phyloP scores from a whole-genome alignment of 371 early-diverging fungal species.

The Mucor irregularis region DNA sequence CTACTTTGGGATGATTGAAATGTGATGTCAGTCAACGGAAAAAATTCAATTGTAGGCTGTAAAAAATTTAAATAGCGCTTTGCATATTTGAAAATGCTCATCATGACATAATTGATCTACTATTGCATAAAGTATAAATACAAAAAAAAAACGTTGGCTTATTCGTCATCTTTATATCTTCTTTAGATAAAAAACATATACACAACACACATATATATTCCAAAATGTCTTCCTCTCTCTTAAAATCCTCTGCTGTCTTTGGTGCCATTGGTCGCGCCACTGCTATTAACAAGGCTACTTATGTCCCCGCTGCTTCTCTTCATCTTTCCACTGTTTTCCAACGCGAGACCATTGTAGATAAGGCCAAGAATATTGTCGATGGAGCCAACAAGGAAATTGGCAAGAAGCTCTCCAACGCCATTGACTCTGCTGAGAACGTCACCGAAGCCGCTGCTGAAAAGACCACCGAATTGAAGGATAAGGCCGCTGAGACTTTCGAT shows the following conservation, averaged over 20 bases:
- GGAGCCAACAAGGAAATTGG: slow-evolving; percentile 21
- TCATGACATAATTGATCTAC: slow-evolving; percentile 5
- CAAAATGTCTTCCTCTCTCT: slow-evolving; percentile 16
- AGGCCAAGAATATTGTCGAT: slow-evolving; percentile 30
- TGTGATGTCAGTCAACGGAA: no score
- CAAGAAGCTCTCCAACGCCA: slow-evolving; percentile 9
- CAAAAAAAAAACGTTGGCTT: not conserved
- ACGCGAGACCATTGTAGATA: slow-evolving; percentile 25
- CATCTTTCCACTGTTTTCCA: slow-evolving; percentile 5
- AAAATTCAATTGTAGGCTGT: no score
- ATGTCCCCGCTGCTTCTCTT: slow-evolving; percentile 20
- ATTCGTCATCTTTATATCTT: not conserved
- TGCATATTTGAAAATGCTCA: no score
- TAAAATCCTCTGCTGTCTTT: slow-evolving; percentile 13
- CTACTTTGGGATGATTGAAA: no score
- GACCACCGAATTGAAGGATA: slow-evolving; percentile 11
- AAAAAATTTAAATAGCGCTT: no score
- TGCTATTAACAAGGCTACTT: not conserved
- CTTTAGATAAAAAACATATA: not conserved
- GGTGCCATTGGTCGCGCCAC: slow-evolving; percentile 17
- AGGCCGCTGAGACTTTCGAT: slow-evolving; percentile 2
- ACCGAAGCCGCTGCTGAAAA: slow-evolving; percentile 14
- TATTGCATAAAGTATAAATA: slow-evolving; percentile 12
- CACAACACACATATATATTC: no score
- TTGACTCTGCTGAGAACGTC: slow-evolving; percentile 18